These are phyloP conservation scores for Nakazawaea anatomiae DNA, from an alignment of 805 yeast species.

Conservation along the genomic window DNA sequence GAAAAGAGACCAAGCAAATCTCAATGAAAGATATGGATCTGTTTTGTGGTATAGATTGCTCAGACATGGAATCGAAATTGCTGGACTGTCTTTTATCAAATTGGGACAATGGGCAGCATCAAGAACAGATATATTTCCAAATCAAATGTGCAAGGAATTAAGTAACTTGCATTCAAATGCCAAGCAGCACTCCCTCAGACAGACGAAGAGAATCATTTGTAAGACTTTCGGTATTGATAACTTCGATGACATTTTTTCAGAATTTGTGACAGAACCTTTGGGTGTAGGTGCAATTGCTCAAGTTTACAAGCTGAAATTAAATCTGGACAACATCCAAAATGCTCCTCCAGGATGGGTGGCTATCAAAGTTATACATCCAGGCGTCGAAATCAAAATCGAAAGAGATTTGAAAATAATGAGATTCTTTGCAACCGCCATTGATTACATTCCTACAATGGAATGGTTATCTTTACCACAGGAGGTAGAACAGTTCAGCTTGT, in stretches of 20 bases:
- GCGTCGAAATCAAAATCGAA: conserved; percentile 62
- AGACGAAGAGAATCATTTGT: conserved; percentile 54
- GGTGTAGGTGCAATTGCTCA: conserved; percentile 99
- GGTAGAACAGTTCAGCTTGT: conserved; percentile 76
- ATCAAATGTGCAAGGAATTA: conserved; percentile 70
- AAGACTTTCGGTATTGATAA: conserved; percentile 46
- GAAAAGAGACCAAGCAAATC: conserved; percentile 21
- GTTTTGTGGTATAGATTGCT: conserved; percentile 64
- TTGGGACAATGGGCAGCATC: conserved; percentile 99
- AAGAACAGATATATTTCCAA: conserved; percentile 87
- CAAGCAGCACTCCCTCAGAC: conserved; percentile 57
- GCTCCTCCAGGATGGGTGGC: conserved; percentile 62
- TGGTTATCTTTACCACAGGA: conserved; percentile 96
- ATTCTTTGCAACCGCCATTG: conserved; percentile 66
- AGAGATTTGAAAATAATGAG: conserved; percentile 83
- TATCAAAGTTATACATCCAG: conserved; percentile 88
- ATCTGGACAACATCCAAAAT: conserved; percentile 28
- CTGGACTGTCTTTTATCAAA: conserved; percentile 89
- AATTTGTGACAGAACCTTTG: conserved; percentile 66
- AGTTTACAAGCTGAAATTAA: conserved; percentile 73
- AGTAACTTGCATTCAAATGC: conserved; percentile 80
- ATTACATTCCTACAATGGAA: conserved; percentile 87
- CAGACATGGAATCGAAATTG: conserved; percentile 64
- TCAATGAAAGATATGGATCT: conserved; percentile 53
- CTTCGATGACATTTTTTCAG: conserved; percentile 76